Percentiles rank a stretch among this genome's conserved stretches.
Evolutionary conservation across 169 alveolate genomes (phyloP).

Genomic region (Babesia gibsoni): DNA sequence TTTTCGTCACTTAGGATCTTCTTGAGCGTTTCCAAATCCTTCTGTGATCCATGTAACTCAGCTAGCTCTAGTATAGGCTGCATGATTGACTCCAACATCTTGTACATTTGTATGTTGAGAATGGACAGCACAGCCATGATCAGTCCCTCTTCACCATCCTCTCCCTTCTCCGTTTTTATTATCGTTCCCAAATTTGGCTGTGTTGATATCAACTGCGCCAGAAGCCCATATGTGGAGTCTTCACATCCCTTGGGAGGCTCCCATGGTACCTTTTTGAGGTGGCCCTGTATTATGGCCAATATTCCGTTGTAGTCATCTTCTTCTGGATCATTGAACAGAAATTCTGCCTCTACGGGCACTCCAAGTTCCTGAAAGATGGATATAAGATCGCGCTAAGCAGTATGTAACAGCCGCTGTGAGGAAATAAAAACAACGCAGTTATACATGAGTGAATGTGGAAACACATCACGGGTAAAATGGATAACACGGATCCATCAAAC

Average conservation of each 20-base stretch:
- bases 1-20: constrained; percentile 19
- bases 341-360: constrained; percentile 43
- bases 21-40: constrained; percentile 23
- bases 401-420: too few relatives aligned
- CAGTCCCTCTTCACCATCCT: constrained; percentile 28
- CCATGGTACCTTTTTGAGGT: constrained; percentile 49
- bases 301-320: constrained; percentile 47
- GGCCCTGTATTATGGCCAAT: constrained; percentile 41
- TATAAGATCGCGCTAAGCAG: too few relatives aligned
- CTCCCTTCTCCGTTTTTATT: constrained; percentile 28
- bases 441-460: too few relatives aligned
- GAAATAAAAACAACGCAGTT: too few relatives aligned
- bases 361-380: constrained; percentile 14
- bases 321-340: constrained; percentile 53
- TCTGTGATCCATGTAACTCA: constrained; percentile 17
- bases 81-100: constrained; percentile 17
- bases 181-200: constrained; percentile 58
- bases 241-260: constrained; percentile 12
- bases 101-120: constrained; percentile 35
- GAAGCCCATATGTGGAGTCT: constrained; percentile 18
- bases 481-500: too few relatives aligned
- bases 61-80: constrained; percentile 22
- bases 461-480: too few relatives aligned
- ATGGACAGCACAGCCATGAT: constrained; percentile 56
- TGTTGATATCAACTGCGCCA: constrained; percentile 31